Percentiles rank a stretch among this genome's conserved stretches.
phyloP scores from a whole-genome alignment of 257 asterid species.

The Solanum chilense region DNA sequence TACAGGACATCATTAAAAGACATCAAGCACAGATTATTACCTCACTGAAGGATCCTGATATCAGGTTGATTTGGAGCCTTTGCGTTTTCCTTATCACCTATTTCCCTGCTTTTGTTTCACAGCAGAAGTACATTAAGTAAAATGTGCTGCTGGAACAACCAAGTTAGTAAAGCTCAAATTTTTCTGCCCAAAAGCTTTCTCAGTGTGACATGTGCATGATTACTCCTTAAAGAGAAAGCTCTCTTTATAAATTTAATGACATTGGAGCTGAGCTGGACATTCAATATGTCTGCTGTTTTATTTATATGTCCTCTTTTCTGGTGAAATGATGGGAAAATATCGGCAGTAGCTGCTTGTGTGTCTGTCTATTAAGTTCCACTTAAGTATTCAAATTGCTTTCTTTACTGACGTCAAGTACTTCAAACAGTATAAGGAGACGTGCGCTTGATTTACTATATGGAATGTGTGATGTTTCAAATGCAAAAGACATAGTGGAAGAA shows the following conservation, averaged over 20 bases:
- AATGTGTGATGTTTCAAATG: slow-evolving; percentile 97
- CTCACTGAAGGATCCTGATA: slow-evolving; percentile 96
- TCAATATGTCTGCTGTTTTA: not conserved
- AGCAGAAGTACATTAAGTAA: not conserved
- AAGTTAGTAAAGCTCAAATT: not conserved
- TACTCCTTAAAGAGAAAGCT: not conserved
- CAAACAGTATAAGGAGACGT: slow-evolving; percentile 77
- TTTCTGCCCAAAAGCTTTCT: not conserved
- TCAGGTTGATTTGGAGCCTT: slow-evolving; percentile 48
- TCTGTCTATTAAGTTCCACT: not conserved
- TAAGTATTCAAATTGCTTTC: not conserved
- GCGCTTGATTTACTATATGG: slow-evolving; percentile 97
- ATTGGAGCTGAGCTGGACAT: not conserved
- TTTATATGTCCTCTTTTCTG: not conserved
- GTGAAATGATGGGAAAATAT: not conserved
- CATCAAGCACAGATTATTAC: slow-evolving; percentile 98
- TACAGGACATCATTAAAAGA: slow-evolving; percentile 85
- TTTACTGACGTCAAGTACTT: slow-evolving; percentile 5
- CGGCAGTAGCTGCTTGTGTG: not conserved
- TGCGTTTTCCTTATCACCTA: not conserved
- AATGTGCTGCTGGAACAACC: not conserved
- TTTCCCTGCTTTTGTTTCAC: not conserved
- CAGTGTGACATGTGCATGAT: not conserved
- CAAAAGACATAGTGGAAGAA: slow-evolving; percentile 96
- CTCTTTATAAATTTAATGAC: not conserved